These are phyloP conservation scores for Aspergillus latus DNA, from an alignment of 2,329 filamentous ascomycete genomes.

Conservation along the genomic window DNA sequence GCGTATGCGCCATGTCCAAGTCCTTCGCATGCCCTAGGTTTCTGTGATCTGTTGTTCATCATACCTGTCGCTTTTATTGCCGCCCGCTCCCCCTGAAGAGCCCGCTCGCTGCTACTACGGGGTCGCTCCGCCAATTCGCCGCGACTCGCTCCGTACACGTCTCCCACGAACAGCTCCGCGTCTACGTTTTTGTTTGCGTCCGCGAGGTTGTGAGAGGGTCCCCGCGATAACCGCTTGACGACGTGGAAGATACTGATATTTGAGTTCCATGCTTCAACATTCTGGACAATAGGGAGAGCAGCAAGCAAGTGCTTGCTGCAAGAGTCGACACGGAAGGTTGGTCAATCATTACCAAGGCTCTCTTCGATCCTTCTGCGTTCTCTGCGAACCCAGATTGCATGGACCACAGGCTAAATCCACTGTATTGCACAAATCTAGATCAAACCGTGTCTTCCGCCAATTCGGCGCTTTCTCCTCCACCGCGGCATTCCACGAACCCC, in stretches of 20 bases:
- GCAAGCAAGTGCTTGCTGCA: constrained; percentile 51
- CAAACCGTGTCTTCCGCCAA: constrained; percentile 39
- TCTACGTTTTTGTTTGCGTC: constrained; percentile 1
- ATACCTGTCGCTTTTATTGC: background rate
- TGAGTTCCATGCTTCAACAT: constrained; percentile 49
- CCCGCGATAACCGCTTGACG: constrained; percentile 27
- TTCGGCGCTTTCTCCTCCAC: constrained; percentile 37
- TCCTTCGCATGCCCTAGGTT: constrained; percentile 29
- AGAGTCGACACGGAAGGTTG: constrained; percentile 49
- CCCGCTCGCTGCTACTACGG: constrained; percentile 6
- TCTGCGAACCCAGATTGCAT: background rate
- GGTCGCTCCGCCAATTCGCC: constrained; percentile 5
- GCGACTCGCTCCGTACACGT: constrained; percentile 14
- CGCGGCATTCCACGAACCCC: constrained; percentile 29
- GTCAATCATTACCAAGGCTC: constrained; percentile 20
- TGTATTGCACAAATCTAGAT: constrained; percentile 36
- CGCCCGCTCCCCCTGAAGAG: constrained; percentile 21
- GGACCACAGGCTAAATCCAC: constrained; percentile 13
- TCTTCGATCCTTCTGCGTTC: background rate
- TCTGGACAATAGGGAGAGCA: constrained; percentile 46
- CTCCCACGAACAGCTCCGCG: constrained; percentile 1
- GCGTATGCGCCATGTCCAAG: constrained; percentile 37
- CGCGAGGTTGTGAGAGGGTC: constrained; percentile 18
- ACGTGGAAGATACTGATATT: constrained; percentile 26
- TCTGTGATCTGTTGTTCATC: constrained; percentile 29